A percentile compares a stretch with the other conserved stretches of the same genome.
phyloP scores from a whole-genome alignment of 768 basidiomycete genomes.

The Fomitopsis pulvina region DNA sequence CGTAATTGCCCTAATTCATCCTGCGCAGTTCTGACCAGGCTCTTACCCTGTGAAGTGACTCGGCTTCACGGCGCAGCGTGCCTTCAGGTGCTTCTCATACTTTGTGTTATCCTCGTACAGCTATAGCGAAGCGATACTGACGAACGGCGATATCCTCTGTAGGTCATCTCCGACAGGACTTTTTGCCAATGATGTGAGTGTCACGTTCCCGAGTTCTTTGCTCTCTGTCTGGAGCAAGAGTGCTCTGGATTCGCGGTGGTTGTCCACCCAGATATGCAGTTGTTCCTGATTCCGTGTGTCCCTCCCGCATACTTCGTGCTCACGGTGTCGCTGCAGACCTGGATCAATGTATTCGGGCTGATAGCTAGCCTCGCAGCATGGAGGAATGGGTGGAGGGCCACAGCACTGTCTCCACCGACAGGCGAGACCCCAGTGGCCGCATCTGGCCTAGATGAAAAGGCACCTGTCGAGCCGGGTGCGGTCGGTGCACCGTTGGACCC shows the following conservation, averaged over 20 bases:
- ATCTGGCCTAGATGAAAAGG: not conserved
- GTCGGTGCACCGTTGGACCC: not conserved
- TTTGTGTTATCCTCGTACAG: too few relatives aligned
- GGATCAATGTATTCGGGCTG: conserved; percentile 35
- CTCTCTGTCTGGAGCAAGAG: not conserved
- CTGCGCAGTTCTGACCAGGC: too few relatives aligned
- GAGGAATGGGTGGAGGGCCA: conserved; percentile 67
- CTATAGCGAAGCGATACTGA: not conserved
- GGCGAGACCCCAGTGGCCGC: conserved; percentile 1
- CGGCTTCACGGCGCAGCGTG: too few relatives aligned
- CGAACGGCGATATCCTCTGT: not conserved
- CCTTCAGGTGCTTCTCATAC: too few relatives aligned
- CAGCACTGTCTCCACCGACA: conserved; percentile 35
- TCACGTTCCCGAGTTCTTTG: conserved; percentile 19
- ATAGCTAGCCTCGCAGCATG: conserved; percentile 55
- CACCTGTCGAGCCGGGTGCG: not conserved
- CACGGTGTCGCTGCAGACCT: conserved; percentile 22
- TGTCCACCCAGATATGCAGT: not conserved
- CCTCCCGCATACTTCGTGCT: conserved; percentile 33
- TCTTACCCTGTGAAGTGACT: too few relatives aligned
- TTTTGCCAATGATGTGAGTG: conserved; percentile 57
- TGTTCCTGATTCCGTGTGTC: too few relatives aligned
- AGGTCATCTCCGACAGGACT: conserved; percentile 70
- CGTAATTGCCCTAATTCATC: too few relatives aligned
- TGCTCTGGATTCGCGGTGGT: not conserved